Evolutionary conservation across 495 filamentous ascomycete genomes (phyloP), one percentile per base, ranked within the genome.

Genomic region (Tricharina praecox): DNA sequence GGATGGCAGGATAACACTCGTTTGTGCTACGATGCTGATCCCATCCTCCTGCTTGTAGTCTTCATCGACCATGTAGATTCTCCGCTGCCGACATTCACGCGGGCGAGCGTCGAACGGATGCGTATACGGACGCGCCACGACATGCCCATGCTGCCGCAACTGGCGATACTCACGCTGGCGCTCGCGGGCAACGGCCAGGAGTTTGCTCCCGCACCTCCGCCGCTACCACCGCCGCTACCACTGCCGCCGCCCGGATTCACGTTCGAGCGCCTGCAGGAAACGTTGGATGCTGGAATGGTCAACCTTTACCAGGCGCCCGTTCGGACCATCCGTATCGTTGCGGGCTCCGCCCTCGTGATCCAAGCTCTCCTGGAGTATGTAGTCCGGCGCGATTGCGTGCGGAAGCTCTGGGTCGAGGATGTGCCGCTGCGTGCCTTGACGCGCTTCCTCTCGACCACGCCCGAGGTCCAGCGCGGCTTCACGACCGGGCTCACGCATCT

Each of bases 381-480:
- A 7, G 28, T 32, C 28, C 7, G 13, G 20, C 10, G 20, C 10
- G 37, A 18, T 20, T 21, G 37, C n/a, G 41, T 26, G 21, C 41
- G 41, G 21, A 44, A 23, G 41, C 41, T 44, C 13, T 44, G 2
- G 20, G 9, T 44, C 11, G 23, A 44, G 21, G 41, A 44, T 44
- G 13, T 21, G 19, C 9, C 41, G 11, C 21, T 44, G 41, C 41
- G n/a, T 19, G 19, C 10, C 13, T 23, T 44, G 18, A 30, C 24
- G 19, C 4, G 11, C 28, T 24, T 44, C 19, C 11, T 15, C 36
- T 7, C 8, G 16, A 21, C 13, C 11, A n/a, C 13, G 19, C 11
- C 8, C 7, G 36, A 39, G 36, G 5, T 39, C 8, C 11, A 8
- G 19, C 5, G 16, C 11, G 36, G 19, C 8, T 39, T n/a, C 8